Percentiles rank a stretch among this genome's conserved stretches.
phyloP scores from a whole-genome alignment of 108 stramenopile genomes.

The Nannochloropsis oceanica region DNA sequence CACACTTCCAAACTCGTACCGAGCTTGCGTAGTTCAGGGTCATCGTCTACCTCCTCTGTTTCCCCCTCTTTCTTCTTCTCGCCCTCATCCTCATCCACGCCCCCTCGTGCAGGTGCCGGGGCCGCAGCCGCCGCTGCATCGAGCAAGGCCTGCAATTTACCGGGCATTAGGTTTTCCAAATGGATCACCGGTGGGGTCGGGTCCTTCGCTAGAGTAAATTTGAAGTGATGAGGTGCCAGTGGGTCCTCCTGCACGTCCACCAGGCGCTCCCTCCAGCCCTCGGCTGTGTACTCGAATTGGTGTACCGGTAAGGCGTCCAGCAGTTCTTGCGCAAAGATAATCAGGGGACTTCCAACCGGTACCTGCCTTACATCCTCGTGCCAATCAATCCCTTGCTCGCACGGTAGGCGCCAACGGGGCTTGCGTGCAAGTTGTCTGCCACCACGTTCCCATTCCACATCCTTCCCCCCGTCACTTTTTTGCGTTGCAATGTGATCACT shows the following conservation, averaged over 20 bases:
- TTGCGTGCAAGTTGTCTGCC: neutral
- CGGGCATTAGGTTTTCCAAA: neutral
- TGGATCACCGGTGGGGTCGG: neutral
- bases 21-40: conserved; percentile 20
- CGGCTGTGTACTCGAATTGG: conserved; percentile 53
- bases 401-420: neutral
- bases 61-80: neutral
- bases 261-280: conserved; percentile 87
- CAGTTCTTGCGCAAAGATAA: conserved; percentile 77
- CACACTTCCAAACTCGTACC: conserved; percentile 79
- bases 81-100: neutral
- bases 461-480: conserved; percentile 8
- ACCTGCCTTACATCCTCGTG: neutral
- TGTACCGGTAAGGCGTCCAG: conserved; percentile 88
- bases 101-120: neutral
- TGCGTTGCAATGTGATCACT: neutral
- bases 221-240: neutral
- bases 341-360: conserved; percentile 36
- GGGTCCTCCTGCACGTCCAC: conserved; percentile 54
- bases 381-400: neutral
- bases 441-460: conserved; percentile 16
- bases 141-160: conserved; percentile 9
- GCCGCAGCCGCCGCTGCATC: neutral
- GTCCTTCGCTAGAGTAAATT: neutral
- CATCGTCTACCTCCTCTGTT: neutral